phyloP scores from a whole-genome alignment of 1,139 yeast species.

The Zhuliangozyma blackwelliae region DNA sequence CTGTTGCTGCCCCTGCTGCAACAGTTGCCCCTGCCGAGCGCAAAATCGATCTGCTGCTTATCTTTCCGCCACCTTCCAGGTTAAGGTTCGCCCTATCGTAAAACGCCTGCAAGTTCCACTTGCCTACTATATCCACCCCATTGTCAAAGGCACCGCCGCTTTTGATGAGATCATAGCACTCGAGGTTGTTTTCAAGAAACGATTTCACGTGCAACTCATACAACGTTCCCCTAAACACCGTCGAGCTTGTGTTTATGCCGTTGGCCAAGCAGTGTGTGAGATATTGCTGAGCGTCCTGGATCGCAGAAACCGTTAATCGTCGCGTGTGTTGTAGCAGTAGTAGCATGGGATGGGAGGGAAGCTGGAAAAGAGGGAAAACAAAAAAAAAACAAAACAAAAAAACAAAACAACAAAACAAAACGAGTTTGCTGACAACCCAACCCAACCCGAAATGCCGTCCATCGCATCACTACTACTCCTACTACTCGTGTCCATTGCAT shows the following conservation, averaged over 20 bases:
- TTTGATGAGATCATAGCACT: conserved; percentile 36
- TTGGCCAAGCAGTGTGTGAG: conserved; percentile 25
- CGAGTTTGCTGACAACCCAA: not conserved
- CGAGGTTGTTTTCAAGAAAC: conserved; percentile 37
- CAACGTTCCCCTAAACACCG: conserved; percentile 64
- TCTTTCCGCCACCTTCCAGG: not conserved
- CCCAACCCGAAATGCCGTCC: conserved; percentile 1
- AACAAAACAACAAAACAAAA: not conserved
- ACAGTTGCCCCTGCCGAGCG: too few relatives aligned
- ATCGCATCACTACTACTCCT: not conserved
- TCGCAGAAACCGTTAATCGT: conserved; percentile 4
- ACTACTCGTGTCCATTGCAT: conserved; percentile 4
- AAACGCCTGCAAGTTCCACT: conserved; percentile 47
- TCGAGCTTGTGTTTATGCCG: conserved; percentile 25
- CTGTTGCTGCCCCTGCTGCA: conserved; percentile 11
- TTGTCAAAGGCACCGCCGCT: conserved; percentile 70
- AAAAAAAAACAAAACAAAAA: too few relatives aligned
- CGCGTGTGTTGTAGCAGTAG: too few relatives aligned
- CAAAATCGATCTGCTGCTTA: conserved; percentile 7
- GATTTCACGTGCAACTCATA: conserved; percentile 59
- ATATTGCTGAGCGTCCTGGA: conserved; percentile 24
- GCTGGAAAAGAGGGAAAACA: too few relatives aligned
- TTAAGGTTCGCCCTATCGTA: conserved; percentile 7
- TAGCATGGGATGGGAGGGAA: too few relatives aligned
- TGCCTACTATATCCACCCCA: conserved; percentile 66